Base-by-base conservation (phyloP, 371 early-diverging fungal species). In the Phascolomyces articulosus region DNA sequence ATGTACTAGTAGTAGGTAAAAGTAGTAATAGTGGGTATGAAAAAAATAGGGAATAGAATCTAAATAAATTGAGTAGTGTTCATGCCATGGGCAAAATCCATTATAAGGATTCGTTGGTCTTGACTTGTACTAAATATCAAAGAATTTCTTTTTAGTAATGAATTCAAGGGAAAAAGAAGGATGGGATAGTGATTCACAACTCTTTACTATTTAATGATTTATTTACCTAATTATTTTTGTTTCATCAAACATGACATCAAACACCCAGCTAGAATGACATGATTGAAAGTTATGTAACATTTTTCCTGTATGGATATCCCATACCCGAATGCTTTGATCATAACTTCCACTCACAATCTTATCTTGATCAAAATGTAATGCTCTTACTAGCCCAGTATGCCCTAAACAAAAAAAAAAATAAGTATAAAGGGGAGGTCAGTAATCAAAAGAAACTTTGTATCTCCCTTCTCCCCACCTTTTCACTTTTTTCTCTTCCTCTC, bases 291-390 rank as follows among this genome's bases (percentile, higher is more conserved):
- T 82, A 26, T 90, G 67, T 7, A 77, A 41, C 44, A 77, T 74
- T 20, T 40, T 59, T 2, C 82, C 79, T 1, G 79, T 73, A 6
- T 66, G 68, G 29, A 89, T 77, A 72, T 97, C 94, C 95, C 97
- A 98, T 41, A 98, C 93, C 68, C 96, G 96, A 59, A 99, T 91
- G 3, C 93, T 90, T 66, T 95, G 93, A 77, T 99, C 99, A 72
- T 98, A 97, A n/a, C 82, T 73, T 1, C 73, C 77, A 24, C 82
- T 82, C 6, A 82, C 72, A 57, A 82, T 68, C 61, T 80, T 79
- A 40, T 86, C 77, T 11, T 87, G 83, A 11, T 77, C 77, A 63
- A 86, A 92, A 53, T 91, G 91, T 38, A 99, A 79, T 15, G 96
- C 98, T 41, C 97, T 87, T 15, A 99, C 98, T 29, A 98, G 78